A percentile compares a stretch with the other conserved stretches of the same genome.
Conservation (phyloP, 257 asterid species). For the Coffea canephora region DNA sequence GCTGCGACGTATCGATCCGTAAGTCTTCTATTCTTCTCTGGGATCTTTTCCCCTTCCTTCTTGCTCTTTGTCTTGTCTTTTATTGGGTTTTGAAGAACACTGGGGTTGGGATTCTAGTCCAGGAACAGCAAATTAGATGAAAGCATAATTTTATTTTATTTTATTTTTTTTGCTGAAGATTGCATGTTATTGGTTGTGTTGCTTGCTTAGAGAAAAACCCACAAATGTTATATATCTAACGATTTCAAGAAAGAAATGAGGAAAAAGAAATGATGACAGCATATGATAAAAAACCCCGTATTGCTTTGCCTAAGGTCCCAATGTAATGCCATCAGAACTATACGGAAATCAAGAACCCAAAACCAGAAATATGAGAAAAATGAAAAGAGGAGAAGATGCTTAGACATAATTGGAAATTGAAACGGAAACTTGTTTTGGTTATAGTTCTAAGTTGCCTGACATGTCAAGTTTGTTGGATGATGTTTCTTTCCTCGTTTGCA, state of each 20-base stretch:
- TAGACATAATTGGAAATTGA: background rate
- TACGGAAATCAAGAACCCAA: background rate
- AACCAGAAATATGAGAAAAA: too few relatives aligned
- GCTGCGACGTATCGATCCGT: conserved; percentile 48
- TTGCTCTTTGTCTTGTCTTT: background rate
- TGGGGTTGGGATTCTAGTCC: background rate
- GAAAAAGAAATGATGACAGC: background rate
- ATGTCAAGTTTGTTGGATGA: background rate
- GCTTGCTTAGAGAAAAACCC: background rate
- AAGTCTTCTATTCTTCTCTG: conserved; percentile 13
- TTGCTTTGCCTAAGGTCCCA: background rate
- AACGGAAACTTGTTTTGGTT: background rate
- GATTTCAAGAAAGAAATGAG: background rate
- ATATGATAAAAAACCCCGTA: background rate
- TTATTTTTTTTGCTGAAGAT: background rate
- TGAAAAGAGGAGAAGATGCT: background rate
- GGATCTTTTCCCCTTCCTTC: background rate
- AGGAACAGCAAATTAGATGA: background rate
- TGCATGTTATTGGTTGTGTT: background rate
- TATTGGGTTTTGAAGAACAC: background rate
- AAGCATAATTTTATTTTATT: background rate
- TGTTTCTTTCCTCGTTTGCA: background rate
- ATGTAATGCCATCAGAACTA: background rate
- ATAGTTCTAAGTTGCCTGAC: background rate
- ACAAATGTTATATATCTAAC: background rate